Conservation (phyloP, 345 rosid species). For the Citrus medica region DNA sequence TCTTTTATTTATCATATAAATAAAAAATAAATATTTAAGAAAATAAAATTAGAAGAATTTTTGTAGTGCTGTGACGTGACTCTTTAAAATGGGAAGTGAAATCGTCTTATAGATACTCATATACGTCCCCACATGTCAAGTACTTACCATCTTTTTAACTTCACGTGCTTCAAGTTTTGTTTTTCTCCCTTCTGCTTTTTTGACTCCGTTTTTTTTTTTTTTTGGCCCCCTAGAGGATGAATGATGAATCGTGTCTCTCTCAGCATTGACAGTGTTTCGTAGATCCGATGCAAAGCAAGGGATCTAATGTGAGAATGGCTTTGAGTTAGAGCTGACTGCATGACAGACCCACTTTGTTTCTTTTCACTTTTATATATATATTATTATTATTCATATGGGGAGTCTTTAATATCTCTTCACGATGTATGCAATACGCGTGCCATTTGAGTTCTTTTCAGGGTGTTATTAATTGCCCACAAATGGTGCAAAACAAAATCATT, state of each 20-base stretch:
- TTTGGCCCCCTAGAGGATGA: background rate
- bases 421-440: background rate
- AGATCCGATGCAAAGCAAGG: conserved; percentile 29
- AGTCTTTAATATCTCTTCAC: background rate
- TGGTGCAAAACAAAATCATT: no score
- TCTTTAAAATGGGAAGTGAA: no score
- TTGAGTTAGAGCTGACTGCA: conserved; percentile 5
- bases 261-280: conserved; percentile 25
- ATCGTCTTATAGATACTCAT: no score
- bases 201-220: background rate
- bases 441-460: no score
- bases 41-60: no score
- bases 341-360: conserved; percentile 15
- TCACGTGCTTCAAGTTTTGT: conserved; percentile 4
- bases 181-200: background rate
- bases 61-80: no score
- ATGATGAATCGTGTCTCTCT: conserved; percentile 2
- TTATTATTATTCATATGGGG: background rate
- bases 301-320: background rate
- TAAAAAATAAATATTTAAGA: no score
- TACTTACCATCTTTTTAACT: background rate
- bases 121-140: conserved; percentile 5
- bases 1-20: no score
- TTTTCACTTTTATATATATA: background rate
- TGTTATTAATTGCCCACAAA: no score